A percentile compares a stretch with the other conserved stretches of the same genome.
Conservation (phyloP, 2,329 filamentous ascomycete species). For the Calonectria fujianensis region DNA sequence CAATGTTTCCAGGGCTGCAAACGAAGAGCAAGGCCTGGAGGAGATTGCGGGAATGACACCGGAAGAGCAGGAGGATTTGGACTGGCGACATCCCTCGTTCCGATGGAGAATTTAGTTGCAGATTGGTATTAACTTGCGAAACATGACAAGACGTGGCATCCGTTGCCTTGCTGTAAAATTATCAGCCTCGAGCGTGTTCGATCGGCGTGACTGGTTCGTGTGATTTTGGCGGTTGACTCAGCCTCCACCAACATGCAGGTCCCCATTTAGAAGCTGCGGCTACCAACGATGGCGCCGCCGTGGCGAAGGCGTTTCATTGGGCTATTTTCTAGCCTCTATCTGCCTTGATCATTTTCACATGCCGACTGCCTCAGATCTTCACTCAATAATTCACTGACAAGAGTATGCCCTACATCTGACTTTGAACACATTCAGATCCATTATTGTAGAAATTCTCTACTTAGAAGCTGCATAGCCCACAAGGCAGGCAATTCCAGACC, state of each 20-base stretch:
- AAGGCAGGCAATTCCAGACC: background rate
- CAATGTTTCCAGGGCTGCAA: background rate
- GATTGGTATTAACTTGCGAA: background rate
- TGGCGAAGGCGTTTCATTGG: background rate
- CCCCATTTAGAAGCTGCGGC: constrained; percentile 1
- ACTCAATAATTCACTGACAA: too few relatives aligned
- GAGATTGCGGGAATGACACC: constrained; percentile 6
- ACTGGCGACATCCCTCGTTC: constrained; percentile 15
- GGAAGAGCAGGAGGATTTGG: constrained; percentile 19
- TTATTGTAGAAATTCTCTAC: too few relatives aligned
- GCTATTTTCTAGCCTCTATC: background rate
- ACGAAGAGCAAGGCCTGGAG: background rate
- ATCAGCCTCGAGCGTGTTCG: background rate
- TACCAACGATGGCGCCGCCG: background rate
- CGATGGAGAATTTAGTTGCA: constrained; percentile 6
- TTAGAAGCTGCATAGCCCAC: background rate
- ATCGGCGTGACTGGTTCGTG: background rate
- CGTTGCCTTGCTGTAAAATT: background rate
- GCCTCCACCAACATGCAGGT: background rate
- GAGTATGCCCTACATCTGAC: too few relatives aligned
- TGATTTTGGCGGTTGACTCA: background rate
- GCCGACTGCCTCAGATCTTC: too few relatives aligned
- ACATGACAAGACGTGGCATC: background rate
- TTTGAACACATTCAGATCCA: too few relatives aligned
- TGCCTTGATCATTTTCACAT: background rate